Base-by-base conservation (phyloP, 176 grass and related monocot genomes). In the Typha latifolia region DNA sequence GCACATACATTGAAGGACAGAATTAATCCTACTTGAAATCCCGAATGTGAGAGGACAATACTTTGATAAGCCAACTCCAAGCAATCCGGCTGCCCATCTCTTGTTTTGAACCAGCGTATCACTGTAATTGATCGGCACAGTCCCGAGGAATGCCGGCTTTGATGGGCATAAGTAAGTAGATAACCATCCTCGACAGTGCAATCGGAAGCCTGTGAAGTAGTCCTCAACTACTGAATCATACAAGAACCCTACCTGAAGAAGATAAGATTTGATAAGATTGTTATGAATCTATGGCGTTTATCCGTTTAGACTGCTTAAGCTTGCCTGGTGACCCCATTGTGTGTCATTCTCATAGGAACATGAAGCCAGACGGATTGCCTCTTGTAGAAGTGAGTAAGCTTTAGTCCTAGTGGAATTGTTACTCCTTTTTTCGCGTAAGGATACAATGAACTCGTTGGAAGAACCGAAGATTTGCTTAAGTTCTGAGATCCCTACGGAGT, bases 201-300 rank as follows among this genome's bases (percentile, higher is more conserved):
- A 67, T 61, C 83, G 81, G 49, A 67, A 95, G 29, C 86, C 86
- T 34, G 90, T 95, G 80, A 84, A 82, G 74, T 76, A 84, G 75
- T 95, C 86, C 78, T 86, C 90, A 0, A 86, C 64, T 6, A 89
- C 66, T 21, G 80, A 82, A 23, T 81, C 72, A 51, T 95, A 89
- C 56, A 88, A 18, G 78, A 86, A 95, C 1, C 90, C 85, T 2
- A 82, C 67, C 82, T 84, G 71, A 43, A 49, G 12, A 49, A 21
- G 34, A 29, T 62, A 32, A 71, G 34, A 34, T 37, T 37, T 37
- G 34, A 37, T 37, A 37, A 37, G 7, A 37, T 37, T 37, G 34
- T 8, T 37, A 37, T 37, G 34, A 37, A 37, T 37, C 34, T 37
- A 6, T 37, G 31, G 3, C 2, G 34, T 19, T 5, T 21, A 48